These are phyloP conservation scores for Ophiostoma australiae DNA, from an alignment of 2,329 filamentous ascomycete genomes.

Conservation along the genomic window DNA sequence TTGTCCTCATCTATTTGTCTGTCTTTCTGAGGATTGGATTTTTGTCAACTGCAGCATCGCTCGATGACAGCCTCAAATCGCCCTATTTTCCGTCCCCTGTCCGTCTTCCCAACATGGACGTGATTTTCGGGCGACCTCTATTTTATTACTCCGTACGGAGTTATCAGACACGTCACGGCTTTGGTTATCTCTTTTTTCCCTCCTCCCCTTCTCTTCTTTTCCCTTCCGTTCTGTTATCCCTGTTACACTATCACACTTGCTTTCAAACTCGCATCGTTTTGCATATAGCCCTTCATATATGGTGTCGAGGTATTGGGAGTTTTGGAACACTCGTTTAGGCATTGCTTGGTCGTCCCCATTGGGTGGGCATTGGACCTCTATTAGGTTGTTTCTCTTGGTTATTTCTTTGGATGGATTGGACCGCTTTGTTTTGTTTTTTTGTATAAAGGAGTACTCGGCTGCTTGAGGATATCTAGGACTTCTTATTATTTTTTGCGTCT, in stretches of 20 bases:
- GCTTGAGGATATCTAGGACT: neutral
- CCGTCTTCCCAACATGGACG: neutral
- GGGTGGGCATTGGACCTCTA: neutral
- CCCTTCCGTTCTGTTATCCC: neutral
- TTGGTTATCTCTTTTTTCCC: neutral
- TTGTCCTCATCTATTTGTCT: neutral
- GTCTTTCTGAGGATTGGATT: neutral
- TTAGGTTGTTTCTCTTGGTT: neutral
- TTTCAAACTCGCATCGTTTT: neutral
- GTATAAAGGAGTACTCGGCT: neutral
- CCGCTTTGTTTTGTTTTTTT: neutral
- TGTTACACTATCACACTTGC: constrained; percentile 4
- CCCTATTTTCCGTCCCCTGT: neutral
- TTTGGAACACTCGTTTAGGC: constrained; percentile 1
- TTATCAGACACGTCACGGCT: neutral
- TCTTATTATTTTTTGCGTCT: neutral
- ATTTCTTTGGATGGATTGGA: neutral
- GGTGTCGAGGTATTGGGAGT: constrained; percentile 12
- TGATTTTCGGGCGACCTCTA: neutral
- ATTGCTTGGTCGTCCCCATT: neutral
- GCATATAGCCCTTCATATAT: neutral
- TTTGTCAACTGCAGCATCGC: neutral
- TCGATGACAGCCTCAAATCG: neutral
- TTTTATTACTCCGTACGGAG: neutral
- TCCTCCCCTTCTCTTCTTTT: no score